Evolutionary conservation across 495 filamentous ascomycete genomes (phyloP), one percentile per base, ranked within the genome.

Genomic region (Penicillium arizonense): DNA sequence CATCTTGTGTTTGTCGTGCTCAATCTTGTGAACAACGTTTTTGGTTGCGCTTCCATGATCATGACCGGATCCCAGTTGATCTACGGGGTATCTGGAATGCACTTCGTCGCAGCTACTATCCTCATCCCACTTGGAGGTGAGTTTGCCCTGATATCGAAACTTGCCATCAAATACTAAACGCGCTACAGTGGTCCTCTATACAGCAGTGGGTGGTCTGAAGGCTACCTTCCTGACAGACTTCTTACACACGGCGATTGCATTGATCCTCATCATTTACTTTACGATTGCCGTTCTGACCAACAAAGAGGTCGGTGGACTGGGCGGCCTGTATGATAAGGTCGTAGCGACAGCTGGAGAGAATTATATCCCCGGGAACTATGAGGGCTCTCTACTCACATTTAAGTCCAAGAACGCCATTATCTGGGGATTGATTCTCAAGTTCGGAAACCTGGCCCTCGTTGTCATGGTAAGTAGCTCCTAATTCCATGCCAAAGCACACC

Each of bases 351-450:
- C 70, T 0, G 52, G 44, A 33, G 68, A 73, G 18, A 71, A 69
- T 28, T 73, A 70, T 48, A 69, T 80, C 16, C 44, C 61, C 0
- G 75, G 75, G 2, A 80, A 80, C 39, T 77, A 72, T 28, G 41
- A 73, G 20, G 77, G 77, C 3, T 77, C 76, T 1, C 62, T 78
- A 2, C 62, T 80, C 3, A 76, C 76, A 0, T 71, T 80, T 58
- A 80, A 79, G 44, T 80, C 77, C 0, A 70, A 77, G n/a, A 64
- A 67, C n/a, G 73, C 75, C 5, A 77, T 79, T 10, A 76, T 79
- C 30, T 80, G 72, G 68, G 72, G 71, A 0, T 35, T 80, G 41
- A 71, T 78, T 44, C 53, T 75, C 11, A 76, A 74, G 33, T 77
- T 79, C 38, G 76, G 75, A 37, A 77, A 79, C 39, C 54, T 80